Evolutionary conservation across 768 basidiomycete genomes (phyloP), one percentile per base, ranked within the genome.

Genomic region (Mycena floridula): DNA sequence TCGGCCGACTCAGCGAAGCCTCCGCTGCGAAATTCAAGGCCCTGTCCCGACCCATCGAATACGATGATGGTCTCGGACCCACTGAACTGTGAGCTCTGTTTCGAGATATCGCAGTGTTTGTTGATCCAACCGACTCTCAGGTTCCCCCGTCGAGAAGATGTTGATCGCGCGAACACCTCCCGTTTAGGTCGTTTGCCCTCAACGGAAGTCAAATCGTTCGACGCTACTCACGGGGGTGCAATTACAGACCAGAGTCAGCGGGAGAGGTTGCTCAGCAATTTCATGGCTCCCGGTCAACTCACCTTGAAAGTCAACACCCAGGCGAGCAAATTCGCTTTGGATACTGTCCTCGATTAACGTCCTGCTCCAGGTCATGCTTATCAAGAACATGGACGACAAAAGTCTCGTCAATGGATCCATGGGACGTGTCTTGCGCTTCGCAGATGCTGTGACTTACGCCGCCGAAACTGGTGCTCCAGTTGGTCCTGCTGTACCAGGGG

Each of bases 401-500:
- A 77, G 72, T 3, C 76, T 98, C 7, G 96, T 97, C 37, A 99
- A 99, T 56, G 96, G 96, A 1, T 90, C 83, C 45, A 87, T 96
- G 74, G 96, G 96, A 7, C 81, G 78, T 32, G 76, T 99, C 16
- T 54, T 85, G 23, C 74, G 77, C 3, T 99, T 99, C 61, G 66
- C 68, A 25, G 81, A 82, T 47, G 75, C 77, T 1, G 58, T 60
- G 0, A 52, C 61, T 6, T 74, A 72, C 50, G 70, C 68, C 11
- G 54, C 25, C 18, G 21, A 24, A 27, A 25, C 11, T 40, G 7
- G 16, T 37, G 18, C 36, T 26, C 22, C 47, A 22, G 15, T 30
- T 24, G 13, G 30, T 36, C 26, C 48, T 30, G 23, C 47, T 12
- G 18, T 26, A n/a, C 18, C 30, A 18, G 32, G 32, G 25, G n/a